phyloP scores from a whole-genome alignment of 1,139 yeast species.

The Taiozyma sp. region DNA sequence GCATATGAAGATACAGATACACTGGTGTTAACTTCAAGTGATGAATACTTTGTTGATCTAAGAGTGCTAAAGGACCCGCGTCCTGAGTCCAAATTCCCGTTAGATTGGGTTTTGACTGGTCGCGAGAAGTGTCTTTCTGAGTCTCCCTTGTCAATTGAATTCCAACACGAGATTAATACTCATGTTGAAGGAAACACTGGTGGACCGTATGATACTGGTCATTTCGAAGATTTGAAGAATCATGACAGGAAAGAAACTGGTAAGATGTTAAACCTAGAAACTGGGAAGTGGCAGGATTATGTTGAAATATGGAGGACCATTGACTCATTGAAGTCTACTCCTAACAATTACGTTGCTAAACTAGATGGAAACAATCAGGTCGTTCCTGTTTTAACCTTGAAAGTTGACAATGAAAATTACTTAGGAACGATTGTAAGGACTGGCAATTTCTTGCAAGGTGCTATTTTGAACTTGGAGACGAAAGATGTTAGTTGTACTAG shows the following conservation, averaged over 20 bases:
- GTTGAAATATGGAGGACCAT: constrained; percentile 56
- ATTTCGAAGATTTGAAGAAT: constrained; percentile 34
- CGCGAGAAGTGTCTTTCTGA: constrained; percentile 26
- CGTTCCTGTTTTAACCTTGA: constrained; percentile 9
- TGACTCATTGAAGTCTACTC: constrained; percentile 35
- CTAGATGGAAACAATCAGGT: background rate
- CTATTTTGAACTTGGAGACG: constrained; percentile 12
- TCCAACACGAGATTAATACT: constrained; percentile 43
- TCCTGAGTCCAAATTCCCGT: constrained; percentile 20
- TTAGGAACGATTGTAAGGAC: constrained; percentile 19
- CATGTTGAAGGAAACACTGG: constrained; percentile 16
- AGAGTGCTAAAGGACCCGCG: constrained; percentile 23
- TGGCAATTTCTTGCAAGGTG: constrained; percentile 22
- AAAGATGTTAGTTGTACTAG: constrained; percentile 14
- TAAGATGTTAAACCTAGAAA: constrained; percentile 42
- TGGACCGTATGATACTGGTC: constrained; percentile 39
- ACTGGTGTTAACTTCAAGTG: constrained; percentile 43
- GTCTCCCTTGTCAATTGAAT: constrained; percentile 26
- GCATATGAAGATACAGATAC: constrained; percentile 47
- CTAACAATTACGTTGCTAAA: constrained; percentile 26
- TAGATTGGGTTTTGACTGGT: constrained; percentile 42
- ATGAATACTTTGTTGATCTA: constrained; percentile 30
- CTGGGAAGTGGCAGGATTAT: constrained; percentile 41
- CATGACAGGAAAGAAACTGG: constrained; percentile 52
- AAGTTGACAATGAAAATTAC: constrained; percentile 9